Conservation (phyloP, 306 rosid genomes). For the Pachyrhizus erosus region DNA sequence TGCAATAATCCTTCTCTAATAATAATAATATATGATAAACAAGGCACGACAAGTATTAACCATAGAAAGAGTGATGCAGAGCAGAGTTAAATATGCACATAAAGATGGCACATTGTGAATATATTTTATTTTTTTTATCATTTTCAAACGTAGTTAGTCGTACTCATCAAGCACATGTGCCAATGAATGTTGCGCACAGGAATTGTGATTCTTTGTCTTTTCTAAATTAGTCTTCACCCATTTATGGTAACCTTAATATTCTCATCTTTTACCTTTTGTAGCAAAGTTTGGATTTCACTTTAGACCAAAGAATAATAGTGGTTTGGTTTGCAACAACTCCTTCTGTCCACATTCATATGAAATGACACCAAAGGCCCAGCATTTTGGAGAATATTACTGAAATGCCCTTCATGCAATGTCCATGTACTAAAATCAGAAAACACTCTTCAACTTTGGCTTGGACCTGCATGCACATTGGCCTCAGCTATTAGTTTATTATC, state of each 20-base stretch:
- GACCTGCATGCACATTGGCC: slow-evolving; percentile 4
- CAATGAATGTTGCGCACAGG: slow-evolving; percentile 14
- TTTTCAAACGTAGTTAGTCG: background rate
- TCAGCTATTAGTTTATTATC: background rate
- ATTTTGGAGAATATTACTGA: background rate
- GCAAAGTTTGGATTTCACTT: slow-evolving; percentile 24
- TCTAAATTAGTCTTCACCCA: slow-evolving; percentile 17
- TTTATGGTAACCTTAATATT: slow-evolving; percentile 37
- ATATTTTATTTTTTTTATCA: slow-evolving; percentile 9
- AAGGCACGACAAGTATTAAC: background rate
- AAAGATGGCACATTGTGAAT: background rate
- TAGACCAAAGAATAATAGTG: background rate
- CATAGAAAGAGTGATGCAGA: background rate
- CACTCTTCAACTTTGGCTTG: background rate
- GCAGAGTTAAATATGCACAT: background rate
- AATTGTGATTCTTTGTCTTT: slow-evolving; percentile 37
- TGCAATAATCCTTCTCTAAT: background rate
- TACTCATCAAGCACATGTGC: slow-evolving; percentile 35
- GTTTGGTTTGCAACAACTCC: slow-evolving; percentile 27
- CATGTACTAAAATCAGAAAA: background rate
- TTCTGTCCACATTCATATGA: background rate
- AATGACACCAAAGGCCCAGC: background rate
- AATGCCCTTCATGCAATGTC: background rate
- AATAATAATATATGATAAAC: background rate
- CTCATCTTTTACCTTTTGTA: slow-evolving; percentile 1